Base-by-base conservation (phyloP, 352 stramenopile genomes). In the Phytophthora citricola region DNA sequence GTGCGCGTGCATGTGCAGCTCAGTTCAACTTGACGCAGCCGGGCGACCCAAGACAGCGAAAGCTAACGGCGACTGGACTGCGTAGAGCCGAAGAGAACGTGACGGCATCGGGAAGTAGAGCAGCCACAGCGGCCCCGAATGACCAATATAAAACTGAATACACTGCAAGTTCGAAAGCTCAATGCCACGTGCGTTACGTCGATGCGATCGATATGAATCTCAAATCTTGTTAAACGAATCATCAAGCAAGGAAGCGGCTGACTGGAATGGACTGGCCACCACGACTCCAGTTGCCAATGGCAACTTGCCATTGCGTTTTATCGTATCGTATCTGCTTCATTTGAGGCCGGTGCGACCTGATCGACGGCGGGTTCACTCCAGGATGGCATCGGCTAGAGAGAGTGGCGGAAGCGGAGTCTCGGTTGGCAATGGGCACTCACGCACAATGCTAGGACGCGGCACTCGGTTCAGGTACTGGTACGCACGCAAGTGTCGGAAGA, bases 401-500 rank as follows among this genome's bases (percentile, higher is more conserved):
- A 55, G 45, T 22, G 76, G 66, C 10, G 67, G 59, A 47, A 92
- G 53, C 14, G 85, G 83, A 34, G 70, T 78, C 69, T 93, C 84
- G 36, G 82, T 70, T 14, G 70, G 39, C 38, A 92, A 38, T 4
- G 67, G 55, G 5, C 69, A 44, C 24, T 77, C 59, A 6, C 63
- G 57, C 40, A 75, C 66, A 46, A 88, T 39, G 67, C 60, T 49
- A 54, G 69, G 47, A 47, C 63, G 55, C 47, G 67, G 51, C 43
- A 66, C 50, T 6, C 56, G 58, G 34, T 39, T 63, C 27, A 68
- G 36, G 55, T 88, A 91, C 45, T 94, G 86, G 52, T 90, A 92
- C 26, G 83, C 78, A 11, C 55, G 54, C 32, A 92, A 69, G 58
- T 93, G 81, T 14, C 75, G 72, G 61, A 91, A 91, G 66, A 93